Evolutionary conservation across 2,329 filamentous ascomycete genomes (phyloP).

Genomic region (Curvularia lunata): DNA sequence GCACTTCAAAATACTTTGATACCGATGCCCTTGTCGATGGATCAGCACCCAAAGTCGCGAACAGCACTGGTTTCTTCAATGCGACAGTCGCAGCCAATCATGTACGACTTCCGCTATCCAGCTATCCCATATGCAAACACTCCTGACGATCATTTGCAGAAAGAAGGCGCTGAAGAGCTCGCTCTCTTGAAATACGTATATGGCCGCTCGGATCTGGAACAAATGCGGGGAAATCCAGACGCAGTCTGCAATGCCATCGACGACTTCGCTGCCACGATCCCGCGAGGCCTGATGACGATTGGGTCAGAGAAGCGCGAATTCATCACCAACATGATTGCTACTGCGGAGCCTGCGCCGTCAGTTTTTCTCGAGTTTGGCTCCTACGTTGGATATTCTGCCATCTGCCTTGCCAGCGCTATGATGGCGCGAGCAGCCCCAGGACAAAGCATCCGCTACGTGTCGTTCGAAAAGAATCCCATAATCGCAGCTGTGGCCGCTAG

Average conservation of each 20-base stretch:
- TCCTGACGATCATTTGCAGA: background rate
- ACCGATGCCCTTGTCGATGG: slow-evolving; percentile 1
- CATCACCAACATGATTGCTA: background rate
- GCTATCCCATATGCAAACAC: background rate
- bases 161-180: slow-evolving; percentile 5
- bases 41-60: slow-evolving; percentile 1
- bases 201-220: background rate
- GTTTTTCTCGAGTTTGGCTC: slow-evolving; percentile 4
- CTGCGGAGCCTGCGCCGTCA: background rate
- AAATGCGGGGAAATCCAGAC: slow-evolving; percentile 3
- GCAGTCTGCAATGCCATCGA: slow-evolving; percentile 4
- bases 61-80: slow-evolving; percentile 6
- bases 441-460: slow-evolving; percentile 1
- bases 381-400: slow-evolving; percentile 6
- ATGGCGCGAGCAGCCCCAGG: background rate
- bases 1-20: slow-evolving; percentile 4
- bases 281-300: slow-evolving; percentile 4
- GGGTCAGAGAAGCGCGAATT: slow-evolving; percentile 1
- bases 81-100: slow-evolving; percentile 3
- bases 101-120: background rate
- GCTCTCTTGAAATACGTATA: slow-evolving; percentile 2
- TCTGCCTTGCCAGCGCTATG: slow-evolving; percentile 4
- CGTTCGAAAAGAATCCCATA: slow-evolving; percentile 4
- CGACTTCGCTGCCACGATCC: slow-evolving; percentile 1
- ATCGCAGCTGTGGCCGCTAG: slow-evolving; percentile 2